Base-by-base conservation (phyloP, 1,284 basidiomycete genomes). In the Takashimella tepidaria region DNA sequence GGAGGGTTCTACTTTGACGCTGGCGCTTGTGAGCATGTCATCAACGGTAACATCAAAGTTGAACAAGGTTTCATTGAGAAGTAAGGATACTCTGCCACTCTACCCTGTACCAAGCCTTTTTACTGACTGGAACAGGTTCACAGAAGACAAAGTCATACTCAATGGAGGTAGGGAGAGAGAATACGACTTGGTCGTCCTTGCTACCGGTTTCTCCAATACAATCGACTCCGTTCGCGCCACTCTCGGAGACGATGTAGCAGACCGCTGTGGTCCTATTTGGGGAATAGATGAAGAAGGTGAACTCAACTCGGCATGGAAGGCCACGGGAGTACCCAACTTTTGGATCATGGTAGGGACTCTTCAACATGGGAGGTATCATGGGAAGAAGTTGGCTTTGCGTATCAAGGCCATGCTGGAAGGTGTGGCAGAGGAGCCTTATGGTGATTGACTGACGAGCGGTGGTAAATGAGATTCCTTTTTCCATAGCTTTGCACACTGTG, bases 131-230 rank as follows among this genome's bases (percentile, higher is more conserved):
- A 16, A 8, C 31, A 37, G 31, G 16, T 67, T 67, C 53, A 61
- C 57, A 3, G 45, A 50, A 24, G 61, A 67, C 55, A 57, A 53
- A 41, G 63, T 66, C 44, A 41, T 64, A 2, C 57, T 67, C 13
- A 44, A 22, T 23, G 66, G 59, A 8, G 63, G 49, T 1, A 51
- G 64, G 8, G 80, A 81, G 56, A 62, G 85, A 24, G 72, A 81
- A 8, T 84, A 83, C 11, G 86, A 89, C 66, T 79, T 86, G 5
- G 79, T 89, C 24, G 60, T 89, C 16, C 82, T 83, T 67, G 82
- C 83, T 3, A 86, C 83, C 6, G 84, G 84, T 79, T 84, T 64
- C 53, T 56, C 56, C 41, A 60, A 60, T 58, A 61, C 63, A 5
- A 58, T 65, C 43, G 67, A 70, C 24, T 76, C 79, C 11, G 71